Evolutionary conservation across 1,284 basidiomycete genomes (phyloP).

Genomic region (Puccinia coronata): DNA sequence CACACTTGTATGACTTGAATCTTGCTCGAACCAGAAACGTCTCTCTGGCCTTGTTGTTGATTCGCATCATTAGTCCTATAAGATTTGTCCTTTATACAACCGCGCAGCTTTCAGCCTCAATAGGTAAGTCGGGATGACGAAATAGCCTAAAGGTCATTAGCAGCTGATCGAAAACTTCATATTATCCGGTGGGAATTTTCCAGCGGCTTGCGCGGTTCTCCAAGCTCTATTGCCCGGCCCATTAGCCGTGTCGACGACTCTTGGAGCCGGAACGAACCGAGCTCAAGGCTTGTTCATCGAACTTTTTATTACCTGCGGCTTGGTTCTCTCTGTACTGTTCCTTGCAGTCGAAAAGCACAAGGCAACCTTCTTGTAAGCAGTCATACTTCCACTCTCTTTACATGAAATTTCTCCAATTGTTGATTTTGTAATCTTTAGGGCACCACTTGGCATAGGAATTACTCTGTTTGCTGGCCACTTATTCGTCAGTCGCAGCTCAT

Average conservation of each 20-base stretch:
- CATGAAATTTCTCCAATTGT: background rate
- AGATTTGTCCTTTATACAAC: conserved; percentile 68
- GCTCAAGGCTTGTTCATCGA: conserved; percentile 46
- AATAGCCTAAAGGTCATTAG: too few species aligned
- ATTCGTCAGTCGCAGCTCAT: conserved; percentile 58
- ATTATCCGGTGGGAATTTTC: background rate
- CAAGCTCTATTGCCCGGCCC: conserved; percentile 21
- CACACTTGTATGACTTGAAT: background rate
- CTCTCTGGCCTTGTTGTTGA: conserved; percentile 67
- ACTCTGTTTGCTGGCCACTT: conserved; percentile 70
- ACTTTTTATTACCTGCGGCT: conserved; percentile 25
- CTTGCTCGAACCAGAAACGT: conserved; percentile 63
- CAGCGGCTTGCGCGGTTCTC: conserved; percentile 29
- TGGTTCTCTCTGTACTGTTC: conserved; percentile 39
- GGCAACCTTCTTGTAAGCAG: conserved; percentile 10
- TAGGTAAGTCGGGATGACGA: background rate
- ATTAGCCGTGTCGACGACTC: conserved; percentile 32
- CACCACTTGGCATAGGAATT: conserved; percentile 72
- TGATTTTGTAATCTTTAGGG: conserved; percentile 54
- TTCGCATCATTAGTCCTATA: conserved; percentile 66
- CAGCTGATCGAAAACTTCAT: background rate
- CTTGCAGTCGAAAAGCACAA: conserved; percentile 38
- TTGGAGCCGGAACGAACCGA: conserved; percentile 27
- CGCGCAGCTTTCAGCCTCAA: conserved; percentile 62
- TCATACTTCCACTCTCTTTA: conserved; percentile 63